phyloP scores from a whole-genome alignment of 148 eudicot species.

The Vaccinium myrtillus region DNA sequence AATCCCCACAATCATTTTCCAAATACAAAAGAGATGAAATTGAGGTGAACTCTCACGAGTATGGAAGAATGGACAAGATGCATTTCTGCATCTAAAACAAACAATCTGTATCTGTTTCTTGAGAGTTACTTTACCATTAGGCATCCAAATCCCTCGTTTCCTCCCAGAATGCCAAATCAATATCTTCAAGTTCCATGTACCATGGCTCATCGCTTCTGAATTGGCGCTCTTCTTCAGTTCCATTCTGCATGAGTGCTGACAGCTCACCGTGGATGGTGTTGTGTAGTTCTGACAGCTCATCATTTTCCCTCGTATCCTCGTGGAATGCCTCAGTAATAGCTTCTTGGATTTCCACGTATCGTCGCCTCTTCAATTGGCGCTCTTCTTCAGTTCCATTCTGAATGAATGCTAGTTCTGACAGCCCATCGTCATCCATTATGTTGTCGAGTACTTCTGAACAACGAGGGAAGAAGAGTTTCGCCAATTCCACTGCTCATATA shows the following conservation, averaged over 20 bases:
- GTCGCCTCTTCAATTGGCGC: conserved; percentile 56
- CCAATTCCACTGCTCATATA: conserved; percentile 65
- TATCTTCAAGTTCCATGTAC: conserved; percentile 53
- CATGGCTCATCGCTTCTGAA: conserved; percentile 47
- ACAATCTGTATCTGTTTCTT: conserved; percentile 22
- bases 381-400: conserved; percentile 53
- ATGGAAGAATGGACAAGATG: neutral
- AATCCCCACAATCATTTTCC: neutral
- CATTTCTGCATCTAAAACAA: neutral
- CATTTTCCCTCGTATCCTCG: conserved; percentile 35
- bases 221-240: conserved; percentile 52
- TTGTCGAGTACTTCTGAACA: conserved; percentile 69
- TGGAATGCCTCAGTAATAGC: conserved; percentile 54
- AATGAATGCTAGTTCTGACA: conserved; percentile 45
- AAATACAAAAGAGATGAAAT: neutral
- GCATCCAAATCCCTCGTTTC: conserved; percentile 35
- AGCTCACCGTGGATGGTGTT: too few relatives aligned
- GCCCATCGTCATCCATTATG: conserved; percentile 64
- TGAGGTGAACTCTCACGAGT: too few relatives aligned
- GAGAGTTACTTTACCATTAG: conserved; percentile 28
- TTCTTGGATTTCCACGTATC: conserved; percentile 59
- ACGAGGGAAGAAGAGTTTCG: conserved; percentile 86
- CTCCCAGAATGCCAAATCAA: conserved; percentile 59
- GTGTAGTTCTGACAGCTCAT: too few relatives aligned
- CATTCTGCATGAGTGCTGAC: conserved; percentile 39